Evolutionary conservation across 768 basidiomycete genomes (phyloP).

Genomic region (Boletus rubroflammeus): DNA sequence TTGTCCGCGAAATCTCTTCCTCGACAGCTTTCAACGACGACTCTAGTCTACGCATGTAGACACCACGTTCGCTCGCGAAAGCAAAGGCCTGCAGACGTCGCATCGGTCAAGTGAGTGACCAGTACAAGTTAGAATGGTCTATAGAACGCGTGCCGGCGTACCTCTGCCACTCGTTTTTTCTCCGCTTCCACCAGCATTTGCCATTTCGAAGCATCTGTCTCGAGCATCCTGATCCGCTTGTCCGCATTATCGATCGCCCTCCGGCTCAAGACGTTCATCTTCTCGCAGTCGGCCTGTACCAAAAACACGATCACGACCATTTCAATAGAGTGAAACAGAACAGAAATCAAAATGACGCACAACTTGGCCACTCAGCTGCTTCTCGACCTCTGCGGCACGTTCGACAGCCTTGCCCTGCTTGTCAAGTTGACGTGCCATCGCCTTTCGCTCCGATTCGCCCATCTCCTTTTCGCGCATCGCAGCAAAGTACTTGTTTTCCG

Average conservation of each 20-base stretch:
- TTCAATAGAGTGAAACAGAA: neutral
- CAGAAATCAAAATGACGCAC: constrained; percentile 40
- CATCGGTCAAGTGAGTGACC: neutral
- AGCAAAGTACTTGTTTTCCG: constrained; percentile 91
- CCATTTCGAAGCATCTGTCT: constrained; percentile 34
- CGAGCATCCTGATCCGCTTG: constrained; percentile 27
- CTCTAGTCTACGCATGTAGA: constrained; percentile 23
- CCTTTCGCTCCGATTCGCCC: constrained; percentile 71
- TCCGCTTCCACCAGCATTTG: constrained; percentile 37
- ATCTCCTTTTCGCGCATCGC: constrained; percentile 89
- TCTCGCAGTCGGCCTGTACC: constrained; percentile 41
- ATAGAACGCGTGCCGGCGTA: constrained; percentile 19
- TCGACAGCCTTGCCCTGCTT: constrained; percentile 66
- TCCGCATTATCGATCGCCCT: constrained; percentile 29
- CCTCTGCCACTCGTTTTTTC: constrained; percentile 38
- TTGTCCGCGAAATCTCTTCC: constrained; percentile 46
- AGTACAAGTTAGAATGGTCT: neutral
- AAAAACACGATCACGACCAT: neutral
- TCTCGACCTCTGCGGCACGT: constrained; percentile 59
- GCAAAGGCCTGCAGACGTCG: constrained; percentile 24
- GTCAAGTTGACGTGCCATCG: constrained; percentile 50
- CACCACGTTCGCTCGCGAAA: constrained; percentile 31
- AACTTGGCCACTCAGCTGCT: constrained; percentile 52
- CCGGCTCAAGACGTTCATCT: constrained; percentile 37
- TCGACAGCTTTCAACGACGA: constrained; percentile 29